Evolutionary conservation across 257 asterid species (phyloP).

Genomic region (Nicotiana benthamiana): DNA sequence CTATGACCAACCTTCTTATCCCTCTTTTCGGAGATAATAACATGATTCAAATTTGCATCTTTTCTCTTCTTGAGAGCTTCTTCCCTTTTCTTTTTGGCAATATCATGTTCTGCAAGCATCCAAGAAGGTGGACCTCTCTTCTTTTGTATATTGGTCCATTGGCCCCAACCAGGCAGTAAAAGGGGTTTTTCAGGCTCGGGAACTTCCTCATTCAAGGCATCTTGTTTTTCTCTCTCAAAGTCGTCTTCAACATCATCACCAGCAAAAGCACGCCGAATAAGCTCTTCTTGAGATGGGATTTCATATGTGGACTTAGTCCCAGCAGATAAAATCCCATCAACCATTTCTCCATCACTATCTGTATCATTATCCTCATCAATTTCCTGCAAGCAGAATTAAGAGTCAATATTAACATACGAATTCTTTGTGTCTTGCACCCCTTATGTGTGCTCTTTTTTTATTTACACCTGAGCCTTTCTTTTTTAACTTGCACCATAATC

Average conservation of each 20-base stretch:
- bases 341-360: conserved; percentile 81
- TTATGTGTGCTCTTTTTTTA: too few relatives aligned
- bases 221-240: conserved; percentile 75
- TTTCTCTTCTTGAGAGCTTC: conserved; percentile 82
- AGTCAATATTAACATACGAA: not conserved
- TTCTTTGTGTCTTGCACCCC: too few relatives aligned
- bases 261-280: conserved; percentile 86
- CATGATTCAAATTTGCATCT: conserved; percentile 82
- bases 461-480: too few relatives aligned
- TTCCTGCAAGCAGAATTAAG: conserved; percentile 25
- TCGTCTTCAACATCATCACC: conserved; percentile 92
- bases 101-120: conserved; percentile 74
- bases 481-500: too few relatives aligned
- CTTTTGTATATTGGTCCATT: conserved; percentile 78
- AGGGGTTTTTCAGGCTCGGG: conserved; percentile 85
- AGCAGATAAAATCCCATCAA: conserved; percentile 79
- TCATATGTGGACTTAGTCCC: conserved; percentile 54
- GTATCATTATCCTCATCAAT: conserved; percentile 40
- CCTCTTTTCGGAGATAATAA: conserved; percentile 82
- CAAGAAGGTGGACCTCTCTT: conserved; percentile 83
- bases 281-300: conserved; percentile 90
- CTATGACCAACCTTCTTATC: conserved; percentile 61
- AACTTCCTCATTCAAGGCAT: conserved; percentile 62
- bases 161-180: conserved; percentile 96
- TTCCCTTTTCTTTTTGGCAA: conserved; percentile 61